Base-by-base conservation (phyloP, 1,284 basidiomycete species). In the Puccinia coronata region DNA sequence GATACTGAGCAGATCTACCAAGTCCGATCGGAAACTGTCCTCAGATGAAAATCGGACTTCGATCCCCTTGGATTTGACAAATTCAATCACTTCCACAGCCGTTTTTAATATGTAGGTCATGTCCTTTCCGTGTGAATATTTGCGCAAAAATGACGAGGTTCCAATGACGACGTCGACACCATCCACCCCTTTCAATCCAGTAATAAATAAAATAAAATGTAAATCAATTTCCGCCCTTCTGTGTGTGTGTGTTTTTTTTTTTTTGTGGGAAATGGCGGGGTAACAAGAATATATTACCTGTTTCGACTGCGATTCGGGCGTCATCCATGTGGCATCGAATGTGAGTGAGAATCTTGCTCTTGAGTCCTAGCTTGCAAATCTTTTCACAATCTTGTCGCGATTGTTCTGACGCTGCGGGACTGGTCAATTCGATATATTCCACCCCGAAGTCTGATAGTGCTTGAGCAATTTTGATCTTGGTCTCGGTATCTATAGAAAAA, bases 301-400 rank as follows among this genome's bases (percentile, higher is more conserved):
- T 99, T 89, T 99, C 97, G 82, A 99, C 96, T 77, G 97, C 97
- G 85, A 99, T 95, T 80, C 94, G 90, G 36, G 97, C 97, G 88
- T 99, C 97, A 87, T 99, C 96, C 97, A 99, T 99, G 88, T 99
- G 97, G 88, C 97, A 99, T 83, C 97, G 92, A 85, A 99, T 99
- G 89, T 99, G 97, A 36, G 97, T 99, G 84, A 99, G 91, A 87
- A 99, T 95, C 90, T 97, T 98, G 86, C 92, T 89, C 90, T 95
- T 96, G 87, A 99, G 90, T 9, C 96, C 96, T 84, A 99, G 94
- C 90, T 96, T 96, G 92, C 97, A 99, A 88, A 99, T 99, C 71
- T 94, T 93, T 89, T 98, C 95, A 88, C 97, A 99, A 87, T 99
- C 96, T 39, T 89, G 88, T 76, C 94, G 91, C 39, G 95, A 97